phyloP scores from a whole-genome alignment of 306 rosid species.

The Castanea crenata region DNA sequence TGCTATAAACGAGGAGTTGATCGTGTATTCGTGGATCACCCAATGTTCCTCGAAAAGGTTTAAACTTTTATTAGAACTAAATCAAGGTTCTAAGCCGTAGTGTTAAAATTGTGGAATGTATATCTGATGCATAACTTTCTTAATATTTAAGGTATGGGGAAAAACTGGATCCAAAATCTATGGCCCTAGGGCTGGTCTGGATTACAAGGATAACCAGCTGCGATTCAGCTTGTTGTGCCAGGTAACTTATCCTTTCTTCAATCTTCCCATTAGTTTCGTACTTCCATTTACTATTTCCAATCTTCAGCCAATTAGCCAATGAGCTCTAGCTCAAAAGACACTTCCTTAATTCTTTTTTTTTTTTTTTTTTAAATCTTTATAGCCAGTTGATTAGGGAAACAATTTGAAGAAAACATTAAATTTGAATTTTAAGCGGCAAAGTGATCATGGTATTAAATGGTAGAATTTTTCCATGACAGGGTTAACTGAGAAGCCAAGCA shows the following conservation, averaged over 20 bases:
- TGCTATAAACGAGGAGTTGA: constrained; percentile 83
- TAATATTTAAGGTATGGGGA: constrained; percentile 66
- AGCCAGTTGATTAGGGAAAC: background rate
- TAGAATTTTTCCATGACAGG: background rate
- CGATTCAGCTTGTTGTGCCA: constrained; percentile 76
- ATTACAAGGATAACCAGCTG: constrained; percentile 65
- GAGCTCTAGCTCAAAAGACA: no score
- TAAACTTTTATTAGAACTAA: constrained; percentile 3
- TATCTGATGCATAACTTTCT: constrained; percentile 1
- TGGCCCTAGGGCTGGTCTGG: constrained; percentile 60
- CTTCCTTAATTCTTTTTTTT: no score
- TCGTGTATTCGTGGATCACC: constrained; percentile 78
- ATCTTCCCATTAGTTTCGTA: background rate
- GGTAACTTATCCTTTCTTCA: constrained; percentile 30
- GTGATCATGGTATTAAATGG: background rate
- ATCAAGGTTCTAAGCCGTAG: background rate
- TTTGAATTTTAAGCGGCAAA: background rate
- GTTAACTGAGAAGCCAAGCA: background rate
- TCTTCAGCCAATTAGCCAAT: background rate
- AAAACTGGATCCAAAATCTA: constrained; percentile 69
- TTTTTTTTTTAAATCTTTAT: no score
- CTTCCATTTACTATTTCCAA: background rate
- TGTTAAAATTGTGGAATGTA: background rate
- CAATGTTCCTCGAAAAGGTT: constrained; percentile 68
- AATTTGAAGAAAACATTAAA: background rate